Evolutionary conservation across 2,329 filamentous ascomycete species (phyloP), one percentile per base, ranked within the genome.

Genomic region (Cercospora janseana): DNA sequence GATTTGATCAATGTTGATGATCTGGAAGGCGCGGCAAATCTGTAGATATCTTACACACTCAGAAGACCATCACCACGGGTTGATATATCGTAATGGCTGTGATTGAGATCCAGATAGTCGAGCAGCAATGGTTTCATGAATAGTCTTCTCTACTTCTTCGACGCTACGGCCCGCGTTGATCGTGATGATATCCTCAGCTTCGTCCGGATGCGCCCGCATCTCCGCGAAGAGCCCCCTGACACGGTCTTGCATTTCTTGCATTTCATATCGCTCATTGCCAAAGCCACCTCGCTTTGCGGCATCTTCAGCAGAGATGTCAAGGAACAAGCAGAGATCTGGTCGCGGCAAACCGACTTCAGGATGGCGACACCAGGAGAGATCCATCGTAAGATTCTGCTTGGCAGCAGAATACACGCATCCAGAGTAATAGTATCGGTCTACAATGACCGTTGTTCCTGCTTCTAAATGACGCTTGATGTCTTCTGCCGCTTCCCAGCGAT

Each of bases 351-450:
- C 92, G 10, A 88, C 79, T 62, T 97, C 93, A 1, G 91, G 88
- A 12, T 83, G 79, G 60, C 88, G 83, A 6, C 89, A 90, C 91
- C 93, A 98, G 0, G 79, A 71, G 0, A 96, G 75, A 0, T 79
- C 74, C 9, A 96, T 77, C 2, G 75, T 69, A 0, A 84, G 80
- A 60, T 88, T 88, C 35, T 81, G 76, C 67, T 97, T 97, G 3
- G 93, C 92, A 0, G 89, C 88, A 18, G 85, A 89, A 73, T 97
- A 98, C 42, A 96, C 89, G 50, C 91, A 87, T 46, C 93, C 93
- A 15, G 87, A 93, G 74, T 95, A 92, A 68, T 94, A 95, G 73
- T 97, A 98, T 40, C 93, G 84, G 70, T 98, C 93, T 59, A 92
- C 84, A 29, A 98, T 76, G 24, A 98, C 78, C 0, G 82, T 93